Evolutionary conservation across 257 asterid species (phyloP).

Genomic region (Solanum virginianum): DNA sequence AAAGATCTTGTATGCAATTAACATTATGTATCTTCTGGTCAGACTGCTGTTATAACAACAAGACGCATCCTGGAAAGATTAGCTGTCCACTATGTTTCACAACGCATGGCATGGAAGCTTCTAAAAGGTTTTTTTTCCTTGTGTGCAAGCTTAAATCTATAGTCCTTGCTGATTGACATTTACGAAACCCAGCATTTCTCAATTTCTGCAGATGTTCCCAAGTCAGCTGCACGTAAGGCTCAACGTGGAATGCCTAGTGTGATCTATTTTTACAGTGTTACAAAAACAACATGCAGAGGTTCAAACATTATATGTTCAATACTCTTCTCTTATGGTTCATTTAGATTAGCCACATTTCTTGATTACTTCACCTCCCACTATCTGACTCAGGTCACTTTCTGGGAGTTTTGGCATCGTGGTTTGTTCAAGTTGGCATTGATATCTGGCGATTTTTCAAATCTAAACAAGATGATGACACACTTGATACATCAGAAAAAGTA

Average conservation of each 20-base stretch:
- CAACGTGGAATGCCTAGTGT: slow-evolving; percentile 48
- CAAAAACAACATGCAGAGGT: slow-evolving; percentile 89
- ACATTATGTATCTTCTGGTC: slow-evolving; percentile 1
- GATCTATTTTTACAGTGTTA: slow-evolving; percentile 38
- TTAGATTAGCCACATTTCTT: background rate
- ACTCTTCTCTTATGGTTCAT: background rate
- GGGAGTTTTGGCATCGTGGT: slow-evolving; percentile 84
- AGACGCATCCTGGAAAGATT: slow-evolving; percentile 78
- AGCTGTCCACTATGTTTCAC: slow-evolving; percentile 73
- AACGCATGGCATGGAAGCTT: slow-evolving; percentile 89
- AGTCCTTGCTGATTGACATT: background rate
- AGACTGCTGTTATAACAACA: slow-evolving; percentile 74
- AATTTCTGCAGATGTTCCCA: slow-evolving; percentile 51
- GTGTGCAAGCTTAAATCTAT: background rate
- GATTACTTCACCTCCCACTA: background rate
- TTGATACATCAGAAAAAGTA: slow-evolving; percentile 19
- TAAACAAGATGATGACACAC: slow-evolving; percentile 21
- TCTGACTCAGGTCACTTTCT: slow-evolving; percentile 58
- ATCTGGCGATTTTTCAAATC: slow-evolving; percentile 35
- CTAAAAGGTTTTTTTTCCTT: slow-evolving; percentile 53
- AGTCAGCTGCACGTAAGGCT: slow-evolving; percentile 89
- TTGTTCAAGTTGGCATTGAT: slow-evolving; percentile 72
- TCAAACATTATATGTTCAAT: background rate
- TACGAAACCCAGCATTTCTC: background rate
- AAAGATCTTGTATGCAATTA: background rate